These are phyloP conservation scores for Microcyclosporella mali DNA, from an alignment of 2,329 filamentous ascomycete genomes.

Conservation along the genomic window DNA sequence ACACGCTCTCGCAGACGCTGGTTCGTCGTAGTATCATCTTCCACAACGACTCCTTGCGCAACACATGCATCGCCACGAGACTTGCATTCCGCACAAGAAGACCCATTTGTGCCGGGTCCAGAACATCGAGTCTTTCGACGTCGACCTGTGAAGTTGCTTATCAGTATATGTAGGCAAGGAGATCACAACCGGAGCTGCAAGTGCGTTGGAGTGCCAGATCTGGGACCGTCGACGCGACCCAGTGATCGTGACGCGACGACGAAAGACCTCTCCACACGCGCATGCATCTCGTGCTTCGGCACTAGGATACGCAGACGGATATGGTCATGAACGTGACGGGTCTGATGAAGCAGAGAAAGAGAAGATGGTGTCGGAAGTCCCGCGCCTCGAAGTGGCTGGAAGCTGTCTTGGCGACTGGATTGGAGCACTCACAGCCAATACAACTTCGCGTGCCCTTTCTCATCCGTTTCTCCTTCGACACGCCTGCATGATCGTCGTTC, in stretches of 20 bases:
- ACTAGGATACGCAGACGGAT: too few relatives aligned
- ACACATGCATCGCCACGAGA: slow-evolving; percentile 8
- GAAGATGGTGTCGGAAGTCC: too few relatives aligned
- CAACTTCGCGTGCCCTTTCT: slow-evolving; percentile 12
- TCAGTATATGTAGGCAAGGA: background rate
- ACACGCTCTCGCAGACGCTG: slow-evolving; percentile 4
- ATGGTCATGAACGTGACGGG: too few relatives aligned
- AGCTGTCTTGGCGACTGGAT: too few relatives aligned
- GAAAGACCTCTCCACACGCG: too few relatives aligned
- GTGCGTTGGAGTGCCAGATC: too few relatives aligned
- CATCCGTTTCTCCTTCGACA: slow-evolving; percentile 6
- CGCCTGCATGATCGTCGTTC: background rate
- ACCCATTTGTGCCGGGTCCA: background rate
- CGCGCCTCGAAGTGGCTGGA: too few relatives aligned
- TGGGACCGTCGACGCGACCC: too few relatives aligned
- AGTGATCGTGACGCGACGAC: too few relatives aligned
- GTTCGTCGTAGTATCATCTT: background rate
- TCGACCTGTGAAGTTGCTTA: slow-evolving; percentile 4
- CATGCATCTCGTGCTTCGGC: too few relatives aligned
- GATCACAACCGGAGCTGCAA: too few relatives aligned
- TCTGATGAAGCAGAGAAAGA: background rate
- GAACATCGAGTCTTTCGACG: slow-evolving; percentile 10
- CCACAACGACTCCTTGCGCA: slow-evolving; percentile 7
- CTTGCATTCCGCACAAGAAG: slow-evolving; percentile 8
- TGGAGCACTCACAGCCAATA: slow-evolving; percentile 11